Conservation (phyloP, 2,329 filamentous ascomycete genomes). For the Talaromyces sp. region DNA sequence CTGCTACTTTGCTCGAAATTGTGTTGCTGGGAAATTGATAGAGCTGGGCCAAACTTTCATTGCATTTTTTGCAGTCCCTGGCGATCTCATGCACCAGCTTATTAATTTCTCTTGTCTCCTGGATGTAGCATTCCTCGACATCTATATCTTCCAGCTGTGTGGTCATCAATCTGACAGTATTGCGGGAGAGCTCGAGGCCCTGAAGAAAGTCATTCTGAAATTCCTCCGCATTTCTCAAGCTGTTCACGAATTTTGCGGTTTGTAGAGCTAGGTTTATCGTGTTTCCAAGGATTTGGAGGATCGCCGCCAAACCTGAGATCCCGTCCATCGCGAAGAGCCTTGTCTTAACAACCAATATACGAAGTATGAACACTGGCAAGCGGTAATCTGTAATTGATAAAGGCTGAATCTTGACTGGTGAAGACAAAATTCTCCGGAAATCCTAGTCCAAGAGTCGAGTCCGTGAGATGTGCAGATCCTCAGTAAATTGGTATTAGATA, state of each 20-base stretch:
- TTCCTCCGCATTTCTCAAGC: neutral
- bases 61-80: neutral
- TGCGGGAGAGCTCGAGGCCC: neutral
- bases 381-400: too few relatives aligned
- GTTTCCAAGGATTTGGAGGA: constrained; percentile 1
- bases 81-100: neutral
- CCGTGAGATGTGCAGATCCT: too few relatives aligned
- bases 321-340: neutral
- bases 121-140: neutral
- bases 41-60: neutral
- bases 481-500: too few relatives aligned
- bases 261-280: neutral
- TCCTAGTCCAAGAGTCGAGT: too few relatives aligned
- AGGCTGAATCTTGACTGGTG: too few relatives aligned
- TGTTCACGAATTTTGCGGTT: neutral
- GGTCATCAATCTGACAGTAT: neutral
- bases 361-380: neutral
- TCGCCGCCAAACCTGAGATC: neutral
- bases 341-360: neutral
- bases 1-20: neutral
- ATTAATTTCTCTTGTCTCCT: neutral
- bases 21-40: neutral
- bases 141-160: neutral
- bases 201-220: neutral
- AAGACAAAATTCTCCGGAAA: too few relatives aligned